A percentile compares a stretch with the other conserved stretches of the same genome.
phyloP scores from a whole-genome alignment of 192 early-diverging fungal species.

The Helicostylum pulchrum region DNA sequence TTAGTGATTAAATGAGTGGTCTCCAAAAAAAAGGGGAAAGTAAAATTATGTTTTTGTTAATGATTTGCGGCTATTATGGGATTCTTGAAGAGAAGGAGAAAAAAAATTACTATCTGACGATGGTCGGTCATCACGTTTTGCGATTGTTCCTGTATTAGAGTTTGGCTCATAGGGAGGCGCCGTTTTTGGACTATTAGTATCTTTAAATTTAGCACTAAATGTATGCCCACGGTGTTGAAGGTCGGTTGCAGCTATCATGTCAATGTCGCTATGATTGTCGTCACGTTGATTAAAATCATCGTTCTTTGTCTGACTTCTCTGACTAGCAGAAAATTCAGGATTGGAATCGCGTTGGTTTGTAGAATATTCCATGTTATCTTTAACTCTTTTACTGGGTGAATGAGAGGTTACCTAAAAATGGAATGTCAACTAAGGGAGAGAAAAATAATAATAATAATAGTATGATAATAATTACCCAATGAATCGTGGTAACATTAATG shows the following conservation, averaged over 20 bases:
- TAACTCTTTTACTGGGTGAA: not conserved
- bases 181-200: not conserved
- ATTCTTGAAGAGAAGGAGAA: constrained; percentile 4
- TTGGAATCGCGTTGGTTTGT: not conserved
- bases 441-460: not conserved
- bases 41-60: not conserved
- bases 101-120: not conserved
- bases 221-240: not conserved
- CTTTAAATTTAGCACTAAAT: not conserved
- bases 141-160: no score
- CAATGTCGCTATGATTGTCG: not conserved
- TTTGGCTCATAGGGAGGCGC: not conserved
- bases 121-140: not conserved
- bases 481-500: constrained; percentile 32
- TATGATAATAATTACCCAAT: constrained; percentile 25
- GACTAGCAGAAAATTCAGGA: not conserved
- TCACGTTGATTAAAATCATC: not conserved
- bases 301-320: not conserved
- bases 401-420: constrained; percentile 8
- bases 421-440: not conserved
- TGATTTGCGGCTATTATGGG: constrained; percentile 3
- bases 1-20: no score
- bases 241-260: not conserved
- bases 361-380: constrained; percentile 1
- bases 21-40: no score